These are phyloP conservation scores for Trichocladium uniseriatum DNA, from an alignment of 495 filamentous ascomycete genomes.

Conservation along the genomic window DNA sequence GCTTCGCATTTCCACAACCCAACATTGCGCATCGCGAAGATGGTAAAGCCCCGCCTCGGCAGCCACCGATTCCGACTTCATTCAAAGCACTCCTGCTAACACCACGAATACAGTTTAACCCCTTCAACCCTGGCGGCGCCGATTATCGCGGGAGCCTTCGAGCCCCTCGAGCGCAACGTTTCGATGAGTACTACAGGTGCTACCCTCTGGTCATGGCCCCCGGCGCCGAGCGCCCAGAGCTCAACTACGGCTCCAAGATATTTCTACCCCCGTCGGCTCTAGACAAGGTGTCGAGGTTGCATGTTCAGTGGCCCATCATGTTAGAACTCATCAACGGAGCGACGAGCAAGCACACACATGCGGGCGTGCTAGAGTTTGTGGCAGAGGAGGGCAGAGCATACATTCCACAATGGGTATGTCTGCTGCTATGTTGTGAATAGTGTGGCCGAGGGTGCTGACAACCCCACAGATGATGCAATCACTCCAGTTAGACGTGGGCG, in stretches of 20 bases:
- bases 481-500: slow-evolving; percentile 76
- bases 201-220: slow-evolving; percentile 92
- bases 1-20: not conserved
- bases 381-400: slow-evolving; percentile 96
- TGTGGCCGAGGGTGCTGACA: slow-evolving; percentile 4
- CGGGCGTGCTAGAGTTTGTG: slow-evolving; percentile 92
- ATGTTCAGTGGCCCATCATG: slow-evolving; percentile 95
- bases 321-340: slow-evolving; percentile 89
- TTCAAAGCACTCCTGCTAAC: slow-evolving; percentile 13
- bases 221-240: slow-evolving; percentile 78
- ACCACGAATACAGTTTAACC: slow-evolving; percentile 19
- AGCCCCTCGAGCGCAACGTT: slow-evolving; percentile 44
- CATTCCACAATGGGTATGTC: slow-evolving; percentile 81
- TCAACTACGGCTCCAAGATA: slow-evolving; percentile 96
- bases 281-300: slow-evolving; percentile 89
- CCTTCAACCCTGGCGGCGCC: slow-evolving; percentile 37
- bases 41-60: not conserved
- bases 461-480: slow-evolving; percentile 81
- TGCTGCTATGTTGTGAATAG: not conserved
- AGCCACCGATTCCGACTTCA: not conserved
- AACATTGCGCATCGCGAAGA: not conserved
- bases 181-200: slow-evolving; percentile 95
- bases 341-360: slow-evolving; percentile 70
- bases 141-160: slow-evolving; percentile 40
- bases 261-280: slow-evolving; percentile 90